Evolutionary conservation across 2,329 filamentous ascomycete species (phyloP), one percentile per base, ranked within the genome.

Genomic region (Penicillium palitans): DNA sequence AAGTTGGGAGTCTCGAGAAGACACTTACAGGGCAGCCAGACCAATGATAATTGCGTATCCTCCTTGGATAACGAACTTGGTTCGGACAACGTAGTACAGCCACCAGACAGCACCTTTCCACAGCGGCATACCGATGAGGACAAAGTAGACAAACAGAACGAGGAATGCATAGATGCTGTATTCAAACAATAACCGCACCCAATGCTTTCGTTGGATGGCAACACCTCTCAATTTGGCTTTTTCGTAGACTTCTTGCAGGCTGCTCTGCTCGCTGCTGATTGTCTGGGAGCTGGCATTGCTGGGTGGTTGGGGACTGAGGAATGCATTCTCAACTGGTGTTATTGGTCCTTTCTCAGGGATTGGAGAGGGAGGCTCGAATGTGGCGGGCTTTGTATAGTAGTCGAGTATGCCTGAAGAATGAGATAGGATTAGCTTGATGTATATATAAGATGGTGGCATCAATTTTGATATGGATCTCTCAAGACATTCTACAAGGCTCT

Each of bases 41-140:
- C 31, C 31, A 33, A 33, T 33, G 31, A 15, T 13, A 33, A 33
- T 33, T 6, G 31, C 31, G 12, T 33, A 33, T 33, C 31, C 31
- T 33, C 31, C 31, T 13, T 33, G 31, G 31, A 33, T 33, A 33
- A 33, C 31, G 37, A 78, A 76, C 45, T 78, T 77, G 33, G 72
- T 71, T 35, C 64, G 60, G n/a, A 79, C 71, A 12, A 76, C 61
- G 68, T 70, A 76, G 57, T 77, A 80, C 39, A 79, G 45, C 74
- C 74, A 79, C 61, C 71, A 79, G 1, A 78, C 74, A 6, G 74
- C 71, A 4, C 79, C 79, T 5, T 74, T 75, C 79, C 79, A 81
- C 2, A 81, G 58, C 1, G 79, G 79, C 53, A 75, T 56, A 5
- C 79, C 79, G 10, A 81, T 64, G 1, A 81, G 67, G n/a, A 80